phyloP scores from a whole-genome alignment of 345 rosid genomes.

The Eucalyptus regnans region DNA sequence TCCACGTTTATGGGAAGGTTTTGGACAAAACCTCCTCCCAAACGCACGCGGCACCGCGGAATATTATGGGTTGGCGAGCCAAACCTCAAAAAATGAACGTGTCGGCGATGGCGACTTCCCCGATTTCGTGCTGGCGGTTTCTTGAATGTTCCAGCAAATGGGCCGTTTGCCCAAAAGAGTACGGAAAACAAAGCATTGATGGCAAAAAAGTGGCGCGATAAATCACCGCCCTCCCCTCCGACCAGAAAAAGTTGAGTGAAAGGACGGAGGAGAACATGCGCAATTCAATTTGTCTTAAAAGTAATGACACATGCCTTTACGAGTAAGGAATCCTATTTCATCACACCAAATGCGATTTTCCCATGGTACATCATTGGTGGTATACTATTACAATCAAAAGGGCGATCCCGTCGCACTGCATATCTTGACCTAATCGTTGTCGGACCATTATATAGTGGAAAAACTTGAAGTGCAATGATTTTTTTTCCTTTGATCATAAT shows the following conservation, averaged over 20 bases:
- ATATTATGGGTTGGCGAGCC: not conserved
- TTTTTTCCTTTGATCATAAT: not conserved
- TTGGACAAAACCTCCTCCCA: not conserved
- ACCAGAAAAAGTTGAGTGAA: not conserved
- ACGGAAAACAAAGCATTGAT: not conserved
- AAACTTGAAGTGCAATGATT: fast-evolving
- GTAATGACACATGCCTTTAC: not conserved
- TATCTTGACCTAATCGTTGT: not conserved
- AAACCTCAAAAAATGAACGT: not conserved
- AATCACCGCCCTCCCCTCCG: not conserved
- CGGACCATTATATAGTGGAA: too few relatives aligned
- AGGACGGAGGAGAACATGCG: not conserved
- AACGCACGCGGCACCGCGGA: not conserved
- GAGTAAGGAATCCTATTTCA: not conserved
- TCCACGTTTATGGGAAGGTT: not conserved
- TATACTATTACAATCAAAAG: not conserved
- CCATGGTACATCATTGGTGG: not conserved
- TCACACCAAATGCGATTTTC: not conserved
- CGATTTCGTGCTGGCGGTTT: not conserved
- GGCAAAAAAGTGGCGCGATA: not conserved
- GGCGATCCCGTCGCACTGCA: fast-evolving
- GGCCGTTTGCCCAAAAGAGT: not conserved
- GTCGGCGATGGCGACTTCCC: not conserved
- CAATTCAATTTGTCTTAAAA: not conserved
- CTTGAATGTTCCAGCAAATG: not conserved